phyloP scores from a whole-genome alignment of 176 grass and related monocot species.

The Rhipidocladum racemiflorum region DNA sequence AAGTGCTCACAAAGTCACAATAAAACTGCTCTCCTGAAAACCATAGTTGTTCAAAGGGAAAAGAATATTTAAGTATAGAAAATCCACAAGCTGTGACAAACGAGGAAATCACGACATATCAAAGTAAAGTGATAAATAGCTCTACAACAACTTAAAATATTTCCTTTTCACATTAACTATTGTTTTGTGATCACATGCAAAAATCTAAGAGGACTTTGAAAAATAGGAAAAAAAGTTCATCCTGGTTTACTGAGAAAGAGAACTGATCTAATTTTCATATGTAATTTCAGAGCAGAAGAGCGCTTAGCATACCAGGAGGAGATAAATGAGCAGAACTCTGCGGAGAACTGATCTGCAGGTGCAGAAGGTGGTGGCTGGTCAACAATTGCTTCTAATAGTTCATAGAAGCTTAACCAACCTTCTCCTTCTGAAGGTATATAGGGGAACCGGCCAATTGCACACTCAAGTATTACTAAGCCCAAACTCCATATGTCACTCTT shows the following conservation, averaged over 20 bases:
- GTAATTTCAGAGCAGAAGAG: background rate
- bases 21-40: background rate
- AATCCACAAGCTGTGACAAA: background rate
- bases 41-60: background rate
- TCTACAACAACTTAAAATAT: background rate
- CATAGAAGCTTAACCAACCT: constrained; percentile 86
- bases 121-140: background rate
- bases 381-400: constrained; percentile 93
- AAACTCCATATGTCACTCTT: constrained; percentile 99
- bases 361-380: constrained; percentile 90
- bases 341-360: constrained; percentile 87
- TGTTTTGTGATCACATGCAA: background rate
- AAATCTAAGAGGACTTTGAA: background rate
- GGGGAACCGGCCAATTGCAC: constrained; percentile 86
- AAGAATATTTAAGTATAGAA: constrained; percentile 5
- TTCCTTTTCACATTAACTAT: background rate
- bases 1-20: background rate
- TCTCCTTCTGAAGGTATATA: constrained; percentile 83
- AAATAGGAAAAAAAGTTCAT: constrained; percentile 1
- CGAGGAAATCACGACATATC: background rate
- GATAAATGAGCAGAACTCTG: constrained; percentile 92
- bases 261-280: constrained; percentile 1
- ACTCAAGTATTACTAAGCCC: constrained; percentile 92
- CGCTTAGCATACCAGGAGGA: constrained; percentile 61
- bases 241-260: background rate